Conservation (phyloP, 176 grass and related monocot genomes). For the Poa annua region DNA sequence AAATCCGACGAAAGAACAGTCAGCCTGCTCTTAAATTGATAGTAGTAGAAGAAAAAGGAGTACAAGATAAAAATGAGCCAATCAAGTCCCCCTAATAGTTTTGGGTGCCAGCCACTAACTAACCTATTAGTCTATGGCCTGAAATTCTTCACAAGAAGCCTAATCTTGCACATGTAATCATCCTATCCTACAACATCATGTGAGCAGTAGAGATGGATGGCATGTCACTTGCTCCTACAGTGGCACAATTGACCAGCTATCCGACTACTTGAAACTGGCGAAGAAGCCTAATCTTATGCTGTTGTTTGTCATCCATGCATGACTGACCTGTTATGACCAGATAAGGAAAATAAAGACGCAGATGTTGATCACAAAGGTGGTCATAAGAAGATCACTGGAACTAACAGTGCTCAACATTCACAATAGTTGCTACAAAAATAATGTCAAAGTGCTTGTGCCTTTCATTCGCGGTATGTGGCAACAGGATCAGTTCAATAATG, state of each 20-base stretch:
- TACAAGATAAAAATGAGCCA: background rate
- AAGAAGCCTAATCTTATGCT: too few species aligned
- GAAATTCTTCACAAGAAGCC: slow-evolving; percentile 20
- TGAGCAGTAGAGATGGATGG: slow-evolving; percentile 26
- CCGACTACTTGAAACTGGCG: slow-evolving; percentile 1
- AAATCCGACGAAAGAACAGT: background rate
- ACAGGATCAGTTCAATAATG: slow-evolving; percentile 47
- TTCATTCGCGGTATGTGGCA: slow-evolving; percentile 32
- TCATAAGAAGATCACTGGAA: slow-evolving; percentile 19
- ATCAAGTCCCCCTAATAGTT: slow-evolving; percentile 10
- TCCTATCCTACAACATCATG: slow-evolving; percentile 30
- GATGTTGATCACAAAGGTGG: background rate
- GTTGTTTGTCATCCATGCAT: background rate
- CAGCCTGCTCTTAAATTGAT: too few species aligned
- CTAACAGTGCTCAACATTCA: slow-evolving; percentile 3
- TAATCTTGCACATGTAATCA: slow-evolving; percentile 2
- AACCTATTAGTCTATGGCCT: background rate
- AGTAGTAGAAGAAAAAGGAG: too few species aligned
- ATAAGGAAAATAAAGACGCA: slow-evolving; percentile 7
- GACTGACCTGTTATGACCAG: background rate
- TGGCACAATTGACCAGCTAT: slow-evolving; percentile 32
- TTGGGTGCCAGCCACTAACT: background rate
- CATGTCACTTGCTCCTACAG: slow-evolving; percentile 16
- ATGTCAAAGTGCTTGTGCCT: slow-evolving; percentile 25
- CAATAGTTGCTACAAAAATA: slow-evolving; percentile 12